phyloP scores from a whole-genome alignment of 1,284 basidiomycete species.

The Neonothopanus nambi region DNA sequence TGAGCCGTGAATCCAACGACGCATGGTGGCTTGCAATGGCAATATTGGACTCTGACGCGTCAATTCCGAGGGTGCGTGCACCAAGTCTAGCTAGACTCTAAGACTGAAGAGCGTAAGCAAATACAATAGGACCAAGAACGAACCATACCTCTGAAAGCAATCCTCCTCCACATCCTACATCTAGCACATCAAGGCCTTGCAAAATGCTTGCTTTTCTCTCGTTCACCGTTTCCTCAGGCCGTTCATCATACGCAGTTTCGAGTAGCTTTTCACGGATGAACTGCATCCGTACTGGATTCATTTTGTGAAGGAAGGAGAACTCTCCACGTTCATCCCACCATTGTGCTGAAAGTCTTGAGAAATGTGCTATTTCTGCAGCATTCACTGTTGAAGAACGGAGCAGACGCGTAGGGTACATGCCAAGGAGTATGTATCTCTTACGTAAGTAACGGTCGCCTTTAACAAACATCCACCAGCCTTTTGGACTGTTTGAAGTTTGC shows the following conservation, averaged over 20 bases:
- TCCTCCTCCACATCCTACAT: conserved; percentile 95
- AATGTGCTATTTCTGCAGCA: conserved; percentile 85
- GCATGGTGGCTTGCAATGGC: conserved; percentile 86
- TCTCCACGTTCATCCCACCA: conserved; percentile 99
- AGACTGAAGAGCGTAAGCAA: conserved; percentile 8
- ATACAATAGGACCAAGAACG: background rate
- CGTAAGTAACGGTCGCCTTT: too few relatives aligned
- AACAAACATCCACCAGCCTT: too few relatives aligned
- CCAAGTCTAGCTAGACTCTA: conserved; percentile 89
- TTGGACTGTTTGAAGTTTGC: too few relatives aligned
- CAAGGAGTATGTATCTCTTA: too few relatives aligned
- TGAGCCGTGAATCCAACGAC: conserved; percentile 68
- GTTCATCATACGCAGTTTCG: conserved; percentile 57
- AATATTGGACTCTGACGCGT: conserved; percentile 89
- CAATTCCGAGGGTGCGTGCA: conserved; percentile 84
- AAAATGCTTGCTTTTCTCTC: conserved; percentile 31
- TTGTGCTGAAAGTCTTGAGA: conserved; percentile 85
- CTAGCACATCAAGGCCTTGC: conserved; percentile 58
- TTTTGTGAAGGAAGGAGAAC: conserved; percentile 87
- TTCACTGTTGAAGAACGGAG: conserved; percentile 54
- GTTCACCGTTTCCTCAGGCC: conserved; percentile 30
- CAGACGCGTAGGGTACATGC: conserved; percentile 14
- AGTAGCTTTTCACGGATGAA: conserved; percentile 84
- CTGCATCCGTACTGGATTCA: conserved; percentile 91
- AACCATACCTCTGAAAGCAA: conserved; percentile 81